Evolutionary conservation across 148 eudicot species (phyloP), one percentile per base, ranked within the genome.

Genomic region (Fagopyrum homotropicum): DNA sequence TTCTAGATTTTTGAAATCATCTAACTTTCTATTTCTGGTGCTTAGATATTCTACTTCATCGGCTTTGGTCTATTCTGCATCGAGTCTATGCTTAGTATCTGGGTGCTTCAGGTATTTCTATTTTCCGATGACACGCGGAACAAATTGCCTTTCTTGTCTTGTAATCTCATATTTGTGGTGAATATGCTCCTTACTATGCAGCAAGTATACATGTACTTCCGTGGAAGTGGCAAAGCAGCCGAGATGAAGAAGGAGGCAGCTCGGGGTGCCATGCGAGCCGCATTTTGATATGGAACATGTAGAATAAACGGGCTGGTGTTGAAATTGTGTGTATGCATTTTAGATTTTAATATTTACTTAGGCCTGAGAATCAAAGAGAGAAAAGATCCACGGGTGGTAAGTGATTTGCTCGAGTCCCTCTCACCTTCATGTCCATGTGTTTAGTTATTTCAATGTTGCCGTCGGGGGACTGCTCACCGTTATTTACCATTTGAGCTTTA

Each of bases 31-130:
- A 15, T 4, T 55, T n/a, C 59, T 49, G 12, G 9, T 9, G 52
- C 52, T 8, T 12, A 49, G 52, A 49, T 49, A 3, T 55, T 16
- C 59, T 55, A 55, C 59, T 55, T 16, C 59, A 26, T 57, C 6
- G 7, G n/a, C 19, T 55, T 55, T 29, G 88, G 88, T 49, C 71
- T 82, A n/a, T 85, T 82, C 78, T 82, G 85, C 76, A 72, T 82
- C 14, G 88, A 85, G 75, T 45, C 85, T 0, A 56, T 85, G 50
- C 80, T 85, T 49, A 85, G 88, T 79, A 45, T 82, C 30, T 85
- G 83, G 83, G 83, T 85, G 57, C 76, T 85, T 66, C 88, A 85
- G 88, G 88, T 85, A 43, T 59, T 22, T 57, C 5, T 47, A 22
- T 4, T 45, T 16, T 73, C 19, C n/a, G 3, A 46, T 5, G 12